These are phyloP conservation scores for Aspergillus aculeatinus DNA, from an alignment of 2,329 filamentous ascomycete genomes.

Conservation along the genomic window DNA sequence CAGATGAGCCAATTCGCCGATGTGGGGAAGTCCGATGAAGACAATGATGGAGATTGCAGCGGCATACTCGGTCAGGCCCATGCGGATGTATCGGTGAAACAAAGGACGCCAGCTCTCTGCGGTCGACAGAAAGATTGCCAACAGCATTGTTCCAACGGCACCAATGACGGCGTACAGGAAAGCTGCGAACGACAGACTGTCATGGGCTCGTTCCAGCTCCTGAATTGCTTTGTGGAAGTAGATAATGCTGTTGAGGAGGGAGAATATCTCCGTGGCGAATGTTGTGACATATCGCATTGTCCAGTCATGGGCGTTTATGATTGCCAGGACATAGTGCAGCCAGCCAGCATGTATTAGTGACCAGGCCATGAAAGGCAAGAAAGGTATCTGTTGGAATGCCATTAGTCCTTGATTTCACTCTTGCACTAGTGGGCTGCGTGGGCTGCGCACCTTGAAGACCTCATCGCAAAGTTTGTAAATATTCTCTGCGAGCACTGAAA, in stretches of 20 bases:
- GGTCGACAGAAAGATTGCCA: slow-evolving; percentile 62
- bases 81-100: slow-evolving; percentile 61
- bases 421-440: slow-evolving; percentile 16
- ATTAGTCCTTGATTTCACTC: neutral
- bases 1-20: slow-evolving; percentile 58
- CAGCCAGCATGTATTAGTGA: slow-evolving; percentile 64
- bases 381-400: slow-evolving; percentile 39
- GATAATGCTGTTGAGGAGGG: slow-evolving; percentile 65
- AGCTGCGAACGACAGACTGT: slow-evolving; percentile 57
- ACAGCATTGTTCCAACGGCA: slow-evolving; percentile 61
- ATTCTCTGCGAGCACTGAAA: slow-evolving; percentile 66
- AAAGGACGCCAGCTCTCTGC: slow-evolving; percentile 62
- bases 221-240: slow-evolving; percentile 68
- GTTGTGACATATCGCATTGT: slow-evolving; percentile 69
- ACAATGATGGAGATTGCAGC: slow-evolving; percentile 66
- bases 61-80: slow-evolving; percentile 63
- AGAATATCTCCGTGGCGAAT: slow-evolving; percentile 67
- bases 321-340: slow-evolving; percentile 64
- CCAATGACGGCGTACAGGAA: slow-evolving; percentile 67
- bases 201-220: slow-evolving; percentile 61
- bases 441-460: slow-evolving; percentile 51
- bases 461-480: slow-evolving; percentile 60
- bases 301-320: slow-evolving; percentile 68
- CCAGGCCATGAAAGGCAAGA: slow-evolving; percentile 69
- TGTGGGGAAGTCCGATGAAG: slow-evolving; percentile 63